Evolutionary conservation across 495 filamentous ascomycete species (phyloP).

Genomic region (Penicillium malachiteum): DNA sequence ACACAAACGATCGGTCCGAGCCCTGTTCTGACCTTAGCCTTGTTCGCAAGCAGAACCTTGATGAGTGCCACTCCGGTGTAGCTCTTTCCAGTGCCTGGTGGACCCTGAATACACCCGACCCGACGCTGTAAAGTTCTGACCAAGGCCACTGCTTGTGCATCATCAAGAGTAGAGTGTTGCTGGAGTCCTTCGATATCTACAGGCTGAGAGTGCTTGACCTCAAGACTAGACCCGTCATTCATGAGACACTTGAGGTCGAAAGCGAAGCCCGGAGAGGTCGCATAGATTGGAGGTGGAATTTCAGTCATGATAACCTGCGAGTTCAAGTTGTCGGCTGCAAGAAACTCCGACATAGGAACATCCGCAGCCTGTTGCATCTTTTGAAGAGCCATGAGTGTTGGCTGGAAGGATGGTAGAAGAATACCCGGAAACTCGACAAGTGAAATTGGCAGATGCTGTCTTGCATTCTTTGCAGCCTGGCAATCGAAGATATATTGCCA

Average conservation of each 20-base stretch:
- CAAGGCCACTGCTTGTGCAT: constrained; percentile 57
- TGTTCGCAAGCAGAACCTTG: constrained; percentile 3
- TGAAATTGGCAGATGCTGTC: neutral
- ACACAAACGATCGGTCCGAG: constrained; percentile 1
- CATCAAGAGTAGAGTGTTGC: constrained; percentile 52
- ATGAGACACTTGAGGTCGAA: constrained; percentile 54
- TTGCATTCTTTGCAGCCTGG: neutral
- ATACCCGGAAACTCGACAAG: constrained; percentile 6
- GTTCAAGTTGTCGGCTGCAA: neutral
- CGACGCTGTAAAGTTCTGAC: constrained; percentile 53
- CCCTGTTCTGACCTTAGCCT: neutral
- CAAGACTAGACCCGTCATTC: constrained; percentile 29
- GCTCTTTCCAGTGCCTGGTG: constrained; percentile 14
- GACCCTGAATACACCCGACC: constrained; percentile 28
- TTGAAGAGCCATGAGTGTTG: constrained; percentile 1
- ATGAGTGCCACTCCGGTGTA: constrained; percentile 8
- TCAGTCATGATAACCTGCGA: neutral
- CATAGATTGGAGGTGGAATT: constrained; percentile 52
- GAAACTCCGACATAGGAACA: constrained; percentile 2
- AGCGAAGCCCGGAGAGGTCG: constrained; percentile 46
- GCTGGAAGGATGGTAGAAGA: constrained; percentile 6
- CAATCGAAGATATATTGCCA: neutral
- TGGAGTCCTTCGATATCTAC: constrained; percentile 41
- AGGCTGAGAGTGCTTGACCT: constrained; percentile 29
- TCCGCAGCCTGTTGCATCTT: neutral